Evolutionary conservation across 805 yeast species (phyloP).

Genomic region (Lachancea nothofagi): DNA sequence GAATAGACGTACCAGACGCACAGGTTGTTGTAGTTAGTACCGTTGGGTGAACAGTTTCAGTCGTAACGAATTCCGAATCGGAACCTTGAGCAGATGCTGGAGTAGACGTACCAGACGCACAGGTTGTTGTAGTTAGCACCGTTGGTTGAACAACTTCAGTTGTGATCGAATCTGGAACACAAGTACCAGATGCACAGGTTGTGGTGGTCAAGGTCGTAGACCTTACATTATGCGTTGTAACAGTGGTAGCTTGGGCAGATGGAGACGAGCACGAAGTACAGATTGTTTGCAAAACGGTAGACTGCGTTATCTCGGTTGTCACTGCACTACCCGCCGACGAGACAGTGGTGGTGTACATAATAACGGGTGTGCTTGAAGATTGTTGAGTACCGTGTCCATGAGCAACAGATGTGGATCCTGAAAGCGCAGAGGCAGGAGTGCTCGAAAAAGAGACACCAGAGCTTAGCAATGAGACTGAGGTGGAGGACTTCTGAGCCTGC

Average conservation of each 20-base stretch:
- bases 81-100: not conserved
- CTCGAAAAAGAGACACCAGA: conserved; percentile 5
- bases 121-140: too few relatives aligned
- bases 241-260: too few relatives aligned
- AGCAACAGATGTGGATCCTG: conserved; percentile 6
- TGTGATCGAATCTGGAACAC: not conserved
- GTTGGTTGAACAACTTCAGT: too few relatives aligned
- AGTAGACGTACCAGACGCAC: not conserved
- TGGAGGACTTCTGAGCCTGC: too few relatives aligned
- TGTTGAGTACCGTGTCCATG: conserved; percentile 8
- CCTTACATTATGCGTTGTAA: too few relatives aligned
- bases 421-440: conserved; percentile 6
- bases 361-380: conserved; percentile 12
- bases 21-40: too few relatives aligned
- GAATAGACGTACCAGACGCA: not conserved
- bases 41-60: too few relatives aligned
- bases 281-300: too few relatives aligned
- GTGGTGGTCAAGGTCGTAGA: too few relatives aligned
- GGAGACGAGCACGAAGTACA: too few relatives aligned
- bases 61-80: not conserved
- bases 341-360: conserved; percentile 5
- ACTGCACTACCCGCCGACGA: not conserved
- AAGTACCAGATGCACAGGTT: not conserved
- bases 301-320: too few relatives aligned
- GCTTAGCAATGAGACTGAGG: conserved; percentile 4